Evolutionary conservation across 2,329 filamentous ascomycete species (phyloP), one percentile per base, ranked within the genome.

Genomic region (Aspergillus flavus): DNA sequence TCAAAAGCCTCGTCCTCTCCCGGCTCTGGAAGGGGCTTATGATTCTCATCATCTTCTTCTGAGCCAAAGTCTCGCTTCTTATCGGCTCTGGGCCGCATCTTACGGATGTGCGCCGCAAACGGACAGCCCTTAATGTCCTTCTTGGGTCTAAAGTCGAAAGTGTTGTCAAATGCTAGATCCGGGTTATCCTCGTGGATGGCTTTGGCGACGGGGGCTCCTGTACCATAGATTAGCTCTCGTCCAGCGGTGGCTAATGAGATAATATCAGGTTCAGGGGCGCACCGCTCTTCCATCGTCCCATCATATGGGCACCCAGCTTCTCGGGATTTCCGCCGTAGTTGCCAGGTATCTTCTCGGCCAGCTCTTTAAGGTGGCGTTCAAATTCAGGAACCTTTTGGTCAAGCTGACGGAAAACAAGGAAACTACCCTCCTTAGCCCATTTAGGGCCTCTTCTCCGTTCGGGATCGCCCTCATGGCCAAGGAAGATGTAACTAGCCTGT

Each of bases 71-170:
- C 61, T 19, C n/a, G 61, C 48, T 64, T 63, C 28, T 61, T 62
- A 60, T 83, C 79, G 11, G 69, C 73, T 21, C 81, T 73, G 0
- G 82, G 82, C 48, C 81, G 80, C 46, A 78, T 82, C 72, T 84
- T 83, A 48, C 82, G 81, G 32, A 79, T 78, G 57, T 84, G 82
- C 1, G 82, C 79, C 0, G 80, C 80, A 54, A 82, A 81, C 1
- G 82, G 81, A 65, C 82, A 83, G 7, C 57, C 28, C 23, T 74
- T 72, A 1, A 75, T 71, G 52, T 79, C 75, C 11, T 69, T 70
- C 14, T 68, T 52, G 2, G 69, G 65, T 30, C 72, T 67, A 61
- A 78, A 81, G 23, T 74, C 68, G 67, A 83, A 82, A 19, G 78
- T 67, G 64, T 81, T 78, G 54, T 78, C 73, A 19, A 66, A 68